phyloP scores from a whole-genome alignment of 768 basidiomycete species.

The Lyophyllum semitale region DNA sequence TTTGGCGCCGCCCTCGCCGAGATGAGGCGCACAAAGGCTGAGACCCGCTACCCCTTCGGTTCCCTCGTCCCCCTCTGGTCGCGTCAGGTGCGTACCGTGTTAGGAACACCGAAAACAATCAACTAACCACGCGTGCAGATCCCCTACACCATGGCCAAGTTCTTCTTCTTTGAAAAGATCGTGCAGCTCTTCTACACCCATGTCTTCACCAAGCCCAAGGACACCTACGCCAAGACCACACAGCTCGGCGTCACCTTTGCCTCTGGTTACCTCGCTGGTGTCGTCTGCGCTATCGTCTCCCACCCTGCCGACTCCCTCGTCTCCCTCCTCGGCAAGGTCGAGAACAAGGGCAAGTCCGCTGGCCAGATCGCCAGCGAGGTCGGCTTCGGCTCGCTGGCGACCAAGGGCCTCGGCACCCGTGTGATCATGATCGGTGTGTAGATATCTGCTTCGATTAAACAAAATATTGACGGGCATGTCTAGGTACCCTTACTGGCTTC shows the following conservation, averaged over 20 bases:
- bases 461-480: background rate
- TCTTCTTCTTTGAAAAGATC: conserved; percentile 93
- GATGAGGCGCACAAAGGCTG: conserved; percentile 66
- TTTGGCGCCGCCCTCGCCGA: conserved; percentile 72
- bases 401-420: conserved; percentile 87
- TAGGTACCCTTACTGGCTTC: conserved; percentile 65
- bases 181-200: conserved; percentile 86
- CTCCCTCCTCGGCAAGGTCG: conserved; percentile 89
- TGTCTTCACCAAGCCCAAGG: conserved; percentile 80
- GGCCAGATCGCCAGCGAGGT: conserved; percentile 74
- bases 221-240: conserved; percentile 75
- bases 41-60: conserved; percentile 85
- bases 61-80: conserved; percentile 87
- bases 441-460: conserved; percentile 22
- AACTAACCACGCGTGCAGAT: conserved; percentile 49
- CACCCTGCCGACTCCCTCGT: conserved; percentile 95
- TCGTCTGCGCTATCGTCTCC: conserved; percentile 94
- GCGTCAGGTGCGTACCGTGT: conserved; percentile 57
- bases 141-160: conserved; percentile 99
- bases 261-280: conserved; percentile 93
- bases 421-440: conserved; percentile 79
- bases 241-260: conserved; percentile 89
- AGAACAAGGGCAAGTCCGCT: conserved; percentile 79
- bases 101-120: background rate
- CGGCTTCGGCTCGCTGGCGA: conserved; percentile 63